phyloP scores from a whole-genome alignment of 257 asterid species.

The Buddleja alternifolia region DNA sequence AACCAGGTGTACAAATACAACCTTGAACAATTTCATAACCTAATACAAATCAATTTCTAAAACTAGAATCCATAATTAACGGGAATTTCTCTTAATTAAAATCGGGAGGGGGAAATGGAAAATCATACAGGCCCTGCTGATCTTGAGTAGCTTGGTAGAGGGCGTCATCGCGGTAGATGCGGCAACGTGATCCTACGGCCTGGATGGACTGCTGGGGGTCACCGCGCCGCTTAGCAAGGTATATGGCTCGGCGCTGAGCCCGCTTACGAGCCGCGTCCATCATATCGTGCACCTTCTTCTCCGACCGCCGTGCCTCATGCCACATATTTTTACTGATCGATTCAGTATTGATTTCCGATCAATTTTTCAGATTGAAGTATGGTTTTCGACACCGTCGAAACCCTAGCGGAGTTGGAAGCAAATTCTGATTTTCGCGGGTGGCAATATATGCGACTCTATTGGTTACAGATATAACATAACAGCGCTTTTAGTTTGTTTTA shows the following conservation, averaged over 20 bases:
- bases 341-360: slow-evolving; percentile 25
- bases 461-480: background rate
- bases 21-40: background rate
- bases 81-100: background rate
- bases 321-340: slow-evolving; percentile 60
- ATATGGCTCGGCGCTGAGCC: slow-evolving; percentile 94
- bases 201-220: slow-evolving; percentile 95
- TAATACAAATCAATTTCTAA: background rate
- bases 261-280: slow-evolving; percentile 99
- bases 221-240: slow-evolving; percentile 94
- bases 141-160: slow-evolving; percentile 89
- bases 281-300: slow-evolving; percentile 97
- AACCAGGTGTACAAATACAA: background rate
- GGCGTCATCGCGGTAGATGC: slow-evolving; percentile 80
- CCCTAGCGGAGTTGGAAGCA: slow-evolving; percentile 34
- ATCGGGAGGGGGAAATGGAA: background rate
- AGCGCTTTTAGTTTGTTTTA: background rate
- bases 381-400: slow-evolving; percentile 27
- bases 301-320: slow-evolving; percentile 98
- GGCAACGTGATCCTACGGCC: slow-evolving; percentile 85
- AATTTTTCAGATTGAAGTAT: background rate
- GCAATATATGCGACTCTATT: background rate
- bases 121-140: slow-evolving; percentile 87
- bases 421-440: background rate
- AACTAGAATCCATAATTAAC: slow-evolving; percentile 4